These are phyloP conservation scores for Periglandula ipomoeae DNA, from an alignment of 2,329 filamentous ascomycete genomes.

Conservation along the genomic window DNA sequence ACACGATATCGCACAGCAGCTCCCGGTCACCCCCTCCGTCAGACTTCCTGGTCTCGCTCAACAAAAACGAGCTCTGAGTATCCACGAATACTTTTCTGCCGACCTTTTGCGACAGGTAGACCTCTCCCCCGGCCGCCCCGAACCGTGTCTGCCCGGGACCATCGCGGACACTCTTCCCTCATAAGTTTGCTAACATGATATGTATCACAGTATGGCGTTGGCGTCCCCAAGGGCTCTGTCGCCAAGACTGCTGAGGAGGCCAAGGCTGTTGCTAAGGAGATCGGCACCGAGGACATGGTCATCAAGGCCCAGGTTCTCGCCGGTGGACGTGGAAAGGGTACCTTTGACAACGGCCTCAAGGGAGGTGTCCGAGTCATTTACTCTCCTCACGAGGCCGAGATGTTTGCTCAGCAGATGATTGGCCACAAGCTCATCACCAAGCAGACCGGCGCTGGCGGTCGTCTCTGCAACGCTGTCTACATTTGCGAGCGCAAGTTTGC, in stretches of 20 bases:
- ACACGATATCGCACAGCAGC: constrained; percentile 11
- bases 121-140: constrained; percentile 10
- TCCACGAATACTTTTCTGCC: constrained; percentile 97
- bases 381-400: constrained; percentile 90
- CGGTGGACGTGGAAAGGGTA: constrained; percentile 94
- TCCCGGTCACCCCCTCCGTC: constrained; percentile 33
- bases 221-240: constrained; percentile 82
- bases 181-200: constrained; percentile 10
- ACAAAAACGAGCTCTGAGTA: constrained; percentile 83
- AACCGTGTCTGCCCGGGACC: not conserved
- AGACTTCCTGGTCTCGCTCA: constrained; percentile 59
- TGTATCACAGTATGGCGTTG: constrained; percentile 71
- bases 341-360: constrained; percentile 97
- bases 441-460: constrained; percentile 89
- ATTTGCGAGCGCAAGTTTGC: constrained; percentile 99
- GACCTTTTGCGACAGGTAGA: constrained; percentile 71
- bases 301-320: constrained; percentile 99
- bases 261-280: constrained; percentile 80
- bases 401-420: constrained; percentile 99
- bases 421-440: constrained; percentile 99
- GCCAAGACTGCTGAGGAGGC: constrained; percentile 79
- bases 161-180: not conserved
- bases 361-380: constrained; percentile 98
- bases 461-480: constrained; percentile 94
- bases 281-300: constrained; percentile 93